These are phyloP conservation scores for Metschnikowia shivogae DNA, from an alignment of 805 yeast genomes.

Conservation along the genomic window DNA sequence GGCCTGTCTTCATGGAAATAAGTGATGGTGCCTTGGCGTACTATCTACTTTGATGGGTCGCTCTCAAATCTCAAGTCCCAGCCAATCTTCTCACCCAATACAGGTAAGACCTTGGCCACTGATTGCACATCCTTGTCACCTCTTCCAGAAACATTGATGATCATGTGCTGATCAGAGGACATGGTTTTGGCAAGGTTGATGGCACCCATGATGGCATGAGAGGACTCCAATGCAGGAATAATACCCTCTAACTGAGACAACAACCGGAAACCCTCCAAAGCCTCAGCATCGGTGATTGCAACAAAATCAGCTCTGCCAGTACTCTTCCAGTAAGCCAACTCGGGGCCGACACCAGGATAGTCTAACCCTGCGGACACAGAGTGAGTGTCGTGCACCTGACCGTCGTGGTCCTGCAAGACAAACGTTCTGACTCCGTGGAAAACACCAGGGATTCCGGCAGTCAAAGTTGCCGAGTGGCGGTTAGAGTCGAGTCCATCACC, in stretches of 20 bases:
- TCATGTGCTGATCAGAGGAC: slow-evolving; percentile 72
- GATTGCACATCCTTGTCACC: slow-evolving; percentile 99
- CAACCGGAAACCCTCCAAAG: slow-evolving; percentile 82
- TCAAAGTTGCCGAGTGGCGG: slow-evolving; percentile 90
- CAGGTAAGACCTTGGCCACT: slow-evolving; percentile 92
- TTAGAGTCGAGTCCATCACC: slow-evolving; percentile 92
- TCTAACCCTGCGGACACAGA: slow-evolving; percentile 98
- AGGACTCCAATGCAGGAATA: slow-evolving; percentile 96
- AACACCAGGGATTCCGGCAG: slow-evolving; percentile 96
- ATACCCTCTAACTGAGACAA: slow-evolving; percentile 95
- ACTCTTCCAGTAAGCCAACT: slow-evolving; percentile 90
- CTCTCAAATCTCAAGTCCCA: slow-evolving; percentile 92
- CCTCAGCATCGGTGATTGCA: slow-evolving; percentile 95
- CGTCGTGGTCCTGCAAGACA: slow-evolving; percentile 86
- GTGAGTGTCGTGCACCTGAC: slow-evolving; percentile 96
- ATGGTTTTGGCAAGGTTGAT: slow-evolving; percentile 79
- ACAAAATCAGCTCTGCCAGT: slow-evolving; percentile 87
- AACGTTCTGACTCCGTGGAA: slow-evolving; percentile 97
- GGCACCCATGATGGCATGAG: slow-evolving; percentile 95
- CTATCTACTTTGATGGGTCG: slow-evolving; percentile 34
- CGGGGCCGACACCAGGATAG: slow-evolving; percentile 99
- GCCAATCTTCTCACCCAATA: slow-evolving; percentile 82
- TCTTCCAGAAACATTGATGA: slow-evolving; percentile 93
- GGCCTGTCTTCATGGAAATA: no score
- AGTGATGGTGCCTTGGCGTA: no score